Evolutionary conservation across 371 early-diverging fungal species (phyloP).

Genomic region (Circinella umbellata): DNA sequence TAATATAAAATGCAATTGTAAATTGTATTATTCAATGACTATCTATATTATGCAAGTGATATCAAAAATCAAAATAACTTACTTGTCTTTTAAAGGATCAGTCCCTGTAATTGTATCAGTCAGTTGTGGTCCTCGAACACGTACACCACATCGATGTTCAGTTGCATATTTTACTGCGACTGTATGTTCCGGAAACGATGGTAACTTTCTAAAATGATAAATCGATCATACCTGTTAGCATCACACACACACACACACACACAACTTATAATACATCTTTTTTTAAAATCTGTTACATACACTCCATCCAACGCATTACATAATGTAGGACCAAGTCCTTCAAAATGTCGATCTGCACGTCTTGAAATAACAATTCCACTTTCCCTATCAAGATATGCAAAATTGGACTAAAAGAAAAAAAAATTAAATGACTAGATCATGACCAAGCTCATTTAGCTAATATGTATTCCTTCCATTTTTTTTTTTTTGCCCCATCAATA

Average conservation of each 20-base stretch:
- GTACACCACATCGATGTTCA: conserved; percentile 25
- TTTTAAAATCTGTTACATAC: conserved; percentile 25
- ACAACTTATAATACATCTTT: too few species aligned
- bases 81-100: conserved; percentile 60
- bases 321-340: conserved; percentile 45
- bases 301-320: conserved; percentile 48
- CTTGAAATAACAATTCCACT: conserved; percentile 44
- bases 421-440: too few species aligned
- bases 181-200: conserved; percentile 45
- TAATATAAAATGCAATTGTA: too few species aligned
- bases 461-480: neutral
- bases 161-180: conserved; percentile 27
- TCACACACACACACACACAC: too few species aligned
- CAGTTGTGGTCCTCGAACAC: conserved; percentile 53
- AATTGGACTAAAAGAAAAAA: conserved; percentile 42
- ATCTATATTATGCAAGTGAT: too few species aligned
- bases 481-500: conserved; percentile 13
- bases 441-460: too few species aligned
- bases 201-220: conserved; percentile 30
- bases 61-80: neutral
- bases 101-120: conserved; percentile 58
- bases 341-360: conserved; percentile 60
- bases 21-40: too few species aligned
- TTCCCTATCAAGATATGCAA: conserved; percentile 49
- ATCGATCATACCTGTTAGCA: too few species aligned